Percentiles rank a stretch among this genome's conserved stretches.
Conservation (phyloP, 305 asterid species). For the Solanum hybrid region DNA sequence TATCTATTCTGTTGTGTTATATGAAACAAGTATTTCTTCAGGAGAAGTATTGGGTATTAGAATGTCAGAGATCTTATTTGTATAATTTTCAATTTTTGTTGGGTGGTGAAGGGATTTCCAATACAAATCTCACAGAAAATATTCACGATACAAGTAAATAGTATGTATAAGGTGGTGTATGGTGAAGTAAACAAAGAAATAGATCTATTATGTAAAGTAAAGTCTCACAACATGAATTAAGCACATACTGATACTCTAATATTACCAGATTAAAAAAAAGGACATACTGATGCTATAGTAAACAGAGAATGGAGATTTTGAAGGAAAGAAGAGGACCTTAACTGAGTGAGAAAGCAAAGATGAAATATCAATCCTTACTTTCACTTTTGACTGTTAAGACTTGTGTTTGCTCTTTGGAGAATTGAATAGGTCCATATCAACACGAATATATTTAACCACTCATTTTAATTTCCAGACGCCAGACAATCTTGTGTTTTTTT, state of each 20-base stretch:
- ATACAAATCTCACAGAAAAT: neutral
- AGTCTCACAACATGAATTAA: neutral
- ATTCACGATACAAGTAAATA: neutral
- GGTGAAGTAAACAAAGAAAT: neutral
- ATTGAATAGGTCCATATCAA: neutral
- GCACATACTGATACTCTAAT: neutral
- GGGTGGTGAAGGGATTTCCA: neutral
- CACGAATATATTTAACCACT: neutral
- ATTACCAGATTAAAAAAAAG: neutral
- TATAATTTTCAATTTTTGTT: neutral
- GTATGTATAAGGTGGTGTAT: neutral
- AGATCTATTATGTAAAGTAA: neutral
- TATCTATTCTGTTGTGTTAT: conserved; percentile 10
- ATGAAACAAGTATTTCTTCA: neutral
- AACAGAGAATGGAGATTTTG: neutral
- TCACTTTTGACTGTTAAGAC: neutral
- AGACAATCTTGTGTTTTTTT: neutral
- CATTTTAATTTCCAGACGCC: neutral
- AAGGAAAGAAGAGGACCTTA: neutral
- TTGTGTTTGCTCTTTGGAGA: neutral
- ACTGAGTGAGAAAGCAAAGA: neutral
- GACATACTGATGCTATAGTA: neutral
- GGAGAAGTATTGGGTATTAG: neutral
- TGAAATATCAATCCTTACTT: neutral
- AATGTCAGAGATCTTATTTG: neutral